Evolutionary conservation across 441 rosid genomes (phyloP), one percentile per base, ranked within the genome.

Genomic region (Euphorbia corollata): DNA sequence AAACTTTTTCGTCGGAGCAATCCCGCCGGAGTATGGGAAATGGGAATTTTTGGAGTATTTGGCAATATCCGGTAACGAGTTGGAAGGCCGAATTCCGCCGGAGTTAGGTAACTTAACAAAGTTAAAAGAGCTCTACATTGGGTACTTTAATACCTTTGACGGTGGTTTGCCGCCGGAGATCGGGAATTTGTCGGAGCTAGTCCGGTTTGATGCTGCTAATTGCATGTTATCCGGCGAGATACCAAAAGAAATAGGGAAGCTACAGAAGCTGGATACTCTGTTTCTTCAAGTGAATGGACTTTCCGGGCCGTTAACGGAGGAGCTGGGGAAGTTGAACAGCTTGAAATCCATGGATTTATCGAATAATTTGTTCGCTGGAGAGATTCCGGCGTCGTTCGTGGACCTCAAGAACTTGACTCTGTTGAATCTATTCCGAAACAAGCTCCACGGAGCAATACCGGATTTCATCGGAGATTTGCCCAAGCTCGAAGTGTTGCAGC

Each of bases 341-440:
- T 76, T 93, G 70, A 87, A 89, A 61, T 89, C 97, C 10, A 79
- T 93, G 89, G 99, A 91, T 81, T 83, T 93, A 67, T 91, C 97
- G 2, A 93, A 93, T 77, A 91, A 93, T 74, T 69, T 85, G 84
- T 68, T 93, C 20, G 27, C 84, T 4, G 97, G 95, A 9, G 99
- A 91, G 85, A 85, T 93, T 56, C 99, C 99, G 0, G 24, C 16
- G 30, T 68, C 83, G 15, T 91, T 93, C 51, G 74, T 89, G 0
- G 63, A 87, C 69, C 74, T 91, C 1, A 86, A 86, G 71, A 91
- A 93, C 77, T 68, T 93, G 70, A 93, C 93, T 23, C 78, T 93
- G 0, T 71, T 93, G 78, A 88, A 93, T 80, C 86, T 93, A 45
- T 93, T 93, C 65, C 75, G 96, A 68, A 93, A 93, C 86, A 86